A percentile compares a stretch with the other conserved stretches of the same genome.
Conservation (phyloP, 1,139 yeast species). For the Kodamaea suecica region DNA sequence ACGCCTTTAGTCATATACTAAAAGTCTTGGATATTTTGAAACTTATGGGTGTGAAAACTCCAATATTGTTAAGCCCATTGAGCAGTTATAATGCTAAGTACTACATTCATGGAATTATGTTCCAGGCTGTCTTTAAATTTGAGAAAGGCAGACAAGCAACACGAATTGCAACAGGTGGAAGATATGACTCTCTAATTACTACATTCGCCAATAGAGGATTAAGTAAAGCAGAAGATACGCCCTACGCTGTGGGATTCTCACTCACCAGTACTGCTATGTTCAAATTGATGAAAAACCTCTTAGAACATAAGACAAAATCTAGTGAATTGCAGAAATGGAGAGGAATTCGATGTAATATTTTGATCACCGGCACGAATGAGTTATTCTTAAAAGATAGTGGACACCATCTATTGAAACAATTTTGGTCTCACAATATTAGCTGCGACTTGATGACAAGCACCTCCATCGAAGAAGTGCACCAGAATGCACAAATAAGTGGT, state of each 20-base stretch:
- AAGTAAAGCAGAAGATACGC: conserved; percentile 23
- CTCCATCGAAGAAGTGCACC: conserved; percentile 65
- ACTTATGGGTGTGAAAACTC: conserved; percentile 47
- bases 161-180: conserved; percentile 85
- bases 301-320: conserved; percentile 17
- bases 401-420: conserved; percentile 52
- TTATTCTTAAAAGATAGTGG: conserved; percentile 55
- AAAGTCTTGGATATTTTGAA: conserved; percentile 55
- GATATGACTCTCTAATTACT: conserved; percentile 73
- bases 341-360: conserved; percentile 67
- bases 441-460: conserved; percentile 58
- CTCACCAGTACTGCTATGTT: conserved; percentile 46
- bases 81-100: conserved; percentile 79
- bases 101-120: conserved; percentile 80
- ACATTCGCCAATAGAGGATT: conserved; percentile 50
- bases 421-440: conserved; percentile 72
- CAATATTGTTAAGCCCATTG: conserved; percentile 58
- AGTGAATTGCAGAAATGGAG: conserved; percentile 22
- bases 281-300: conserved; percentile 37
- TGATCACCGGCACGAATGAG: conserved; percentile 65
- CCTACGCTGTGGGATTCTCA: conserved; percentile 81
- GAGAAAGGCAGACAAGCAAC: conserved; percentile 40
- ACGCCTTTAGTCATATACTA: conserved; percentile 56
- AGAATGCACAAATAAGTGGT: conserved; percentile 65
- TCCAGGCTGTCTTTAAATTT: conserved; percentile 69